phyloP scores from a whole-genome alignment of 192 early-diverging fungal species.

The Dissophora ornata region DNA sequence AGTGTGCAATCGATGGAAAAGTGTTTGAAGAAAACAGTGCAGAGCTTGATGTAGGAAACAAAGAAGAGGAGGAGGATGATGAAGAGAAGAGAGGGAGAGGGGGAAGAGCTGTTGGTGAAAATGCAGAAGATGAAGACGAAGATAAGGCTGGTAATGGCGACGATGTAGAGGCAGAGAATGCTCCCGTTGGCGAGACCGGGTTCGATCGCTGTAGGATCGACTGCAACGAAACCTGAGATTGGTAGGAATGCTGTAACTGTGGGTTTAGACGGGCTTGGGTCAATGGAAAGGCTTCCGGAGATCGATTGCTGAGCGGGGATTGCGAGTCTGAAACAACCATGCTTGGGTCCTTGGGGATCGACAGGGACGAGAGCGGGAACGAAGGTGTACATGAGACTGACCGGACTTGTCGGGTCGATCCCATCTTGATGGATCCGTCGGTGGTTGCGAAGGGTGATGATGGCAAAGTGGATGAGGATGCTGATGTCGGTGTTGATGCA shows the following conservation, averaged over 20 bases:
- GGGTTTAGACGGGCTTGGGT: background rate
- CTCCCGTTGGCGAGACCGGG: slow-evolving; percentile 4
- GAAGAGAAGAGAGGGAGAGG: slow-evolving; percentile 1
- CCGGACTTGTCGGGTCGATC: slow-evolving; percentile 21
- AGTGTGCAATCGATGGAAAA: background rate
- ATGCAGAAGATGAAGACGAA: background rate
- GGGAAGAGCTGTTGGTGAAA: slow-evolving; percentile 8
- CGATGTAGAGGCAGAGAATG: background rate
- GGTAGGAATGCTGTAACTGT: background rate
- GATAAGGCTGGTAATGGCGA: no score
- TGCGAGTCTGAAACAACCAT: background rate
- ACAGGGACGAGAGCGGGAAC: slow-evolving; percentile 21
- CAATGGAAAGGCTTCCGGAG: background rate
- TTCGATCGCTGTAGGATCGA: background rate
- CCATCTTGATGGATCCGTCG: background rate
- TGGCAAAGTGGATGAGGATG: background rate
- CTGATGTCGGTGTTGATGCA: background rate
- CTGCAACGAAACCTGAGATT: no score
- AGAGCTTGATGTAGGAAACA: background rate
- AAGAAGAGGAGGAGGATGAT: background rate
- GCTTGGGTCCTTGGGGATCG: slow-evolving; percentile 4
- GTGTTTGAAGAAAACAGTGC: background rate
- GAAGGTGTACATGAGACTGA: slow-evolving; percentile 35
- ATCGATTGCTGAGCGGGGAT: background rate
- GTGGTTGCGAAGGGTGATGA: background rate